Evolutionary conservation across 2,329 filamentous ascomycete genomes (phyloP), one percentile per base, ranked within the genome.

Genomic region (Beauveria sp.): DNA sequence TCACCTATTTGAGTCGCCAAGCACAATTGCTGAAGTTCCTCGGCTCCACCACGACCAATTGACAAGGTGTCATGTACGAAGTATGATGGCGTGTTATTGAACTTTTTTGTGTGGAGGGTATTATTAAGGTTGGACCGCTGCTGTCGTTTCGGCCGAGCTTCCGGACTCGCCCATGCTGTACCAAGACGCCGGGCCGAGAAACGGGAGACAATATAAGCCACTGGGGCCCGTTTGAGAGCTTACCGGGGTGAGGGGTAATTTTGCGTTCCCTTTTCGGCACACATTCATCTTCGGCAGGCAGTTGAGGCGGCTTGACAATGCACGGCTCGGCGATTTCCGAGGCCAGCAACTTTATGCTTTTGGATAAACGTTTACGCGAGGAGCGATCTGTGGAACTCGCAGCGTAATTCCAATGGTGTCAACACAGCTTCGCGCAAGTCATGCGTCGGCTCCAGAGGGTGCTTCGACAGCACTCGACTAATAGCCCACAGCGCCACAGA

Each of bases 71-170:
- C 14, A 34, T 28, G 49, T n/a, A n/a, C n/a, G n/a, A n/a, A n/a
- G n/a, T n/a, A 12, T n/a, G 3, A 38, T 42, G 38, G 28, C 52
- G 42, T 24, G 20, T 43, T 42, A 22, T 20, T 59, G 22, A 40
- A 10, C n/a, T 12, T 51, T 34, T 12, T 22, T 51, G 28, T 50
- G 31, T 26, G 34, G 18, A 22, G 24, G 53, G 24, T n/a, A 51
- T 51, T 12, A 42, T 31, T n/a, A 43, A 43, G 31, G 46, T 31
- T 10, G 43, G 22, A 43, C 31, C 43, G 34, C 42, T 43, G 34
- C 8, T 42, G 42, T n/a, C 43, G 22, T 49, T 48, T 54, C 59
- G 59, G 59, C 59, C 59, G 51, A 48, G 40, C 59, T 40, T 49
- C 59, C 59, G 58, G 58, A 48, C 38, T 52, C 40, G 28, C 22